A percentile compares a stretch with the other conserved stretches of the same genome.
Conservation (phyloP, 345 rosid species). For the Dipteronia dyeriana region DNA sequence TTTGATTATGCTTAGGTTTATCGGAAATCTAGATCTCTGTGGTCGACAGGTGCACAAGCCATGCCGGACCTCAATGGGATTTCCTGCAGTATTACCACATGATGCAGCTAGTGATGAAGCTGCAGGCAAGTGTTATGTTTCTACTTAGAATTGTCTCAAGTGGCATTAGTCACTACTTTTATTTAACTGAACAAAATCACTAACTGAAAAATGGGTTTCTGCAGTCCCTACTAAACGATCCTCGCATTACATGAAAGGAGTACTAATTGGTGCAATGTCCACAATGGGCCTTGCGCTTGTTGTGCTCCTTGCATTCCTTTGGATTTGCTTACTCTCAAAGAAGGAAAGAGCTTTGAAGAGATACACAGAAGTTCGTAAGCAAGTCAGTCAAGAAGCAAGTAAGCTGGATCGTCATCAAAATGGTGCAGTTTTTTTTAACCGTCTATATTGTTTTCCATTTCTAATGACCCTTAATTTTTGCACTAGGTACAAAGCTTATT, state of each 20-base stretch:
- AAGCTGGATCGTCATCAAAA: conserved; percentile 23
- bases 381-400: conserved; percentile 67
- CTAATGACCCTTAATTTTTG: conserved; percentile 4
- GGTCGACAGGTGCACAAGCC: conserved; percentile 90
- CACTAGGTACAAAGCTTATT: conserved; percentile 72
- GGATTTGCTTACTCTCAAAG: conserved; percentile 79
- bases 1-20: conserved; percentile 46
- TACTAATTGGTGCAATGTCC: conserved; percentile 80
- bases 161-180: neutral
- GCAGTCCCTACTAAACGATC: conserved; percentile 71
- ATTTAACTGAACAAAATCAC: neutral
- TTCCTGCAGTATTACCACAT: conserved; percentile 95
- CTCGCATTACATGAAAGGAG: conserved; percentile 85
- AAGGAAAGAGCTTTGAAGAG: conserved; percentile 86
- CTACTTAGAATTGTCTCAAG: conserved; percentile 4
- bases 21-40: conserved; percentile 86
- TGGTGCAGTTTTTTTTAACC: neutral
- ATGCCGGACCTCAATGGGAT: conserved; percentile 94
- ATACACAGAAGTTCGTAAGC: conserved; percentile 92
- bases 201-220: conserved; percentile 5
- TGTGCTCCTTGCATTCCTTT: conserved; percentile 66
- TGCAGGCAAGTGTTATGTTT: conserved; percentile 47
- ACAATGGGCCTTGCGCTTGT: conserved; percentile 69
- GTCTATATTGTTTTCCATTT: neutral
- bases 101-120: conserved; percentile 84